Base-by-base conservation (phyloP, 257 asterid species). In the Coffea eugenioides region DNA sequence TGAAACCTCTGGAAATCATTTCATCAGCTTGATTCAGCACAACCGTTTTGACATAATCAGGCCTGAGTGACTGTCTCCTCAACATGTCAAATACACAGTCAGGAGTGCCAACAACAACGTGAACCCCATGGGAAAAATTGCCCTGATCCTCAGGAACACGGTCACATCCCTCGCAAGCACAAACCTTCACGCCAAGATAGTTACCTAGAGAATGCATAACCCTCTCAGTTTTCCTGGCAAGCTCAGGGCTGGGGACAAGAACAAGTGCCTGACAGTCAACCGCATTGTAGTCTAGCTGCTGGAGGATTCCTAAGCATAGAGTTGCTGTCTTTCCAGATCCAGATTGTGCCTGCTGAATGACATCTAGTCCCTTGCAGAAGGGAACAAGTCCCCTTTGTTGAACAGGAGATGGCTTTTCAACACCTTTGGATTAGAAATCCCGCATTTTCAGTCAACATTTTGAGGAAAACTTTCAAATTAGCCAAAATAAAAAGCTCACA, bases 381-480 rank as follows among this genome's bases (percentile, higher is more conserved):
- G 90, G 90, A 54, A 87, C 90, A 76, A 87, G 85, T 36, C 90
- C 90, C 72, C 90, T 85, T 78, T 87, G 87, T 68, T 85, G 89
- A 41, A 87, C 85, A 21, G 89, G 89, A 64, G 89, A 87, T 31
- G 90, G 90, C 84, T 85, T 87, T 82, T 87, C 90, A 80, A 85
- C 85, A 81, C 90, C 90, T 87, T 75, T 43, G 21, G 73, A 25
- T 43, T 18, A 15, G 18, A 25, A 59, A 62, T 62, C 36, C 18
- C 3, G 36, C 8, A 48, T 43, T 61, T 20, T 56, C 69, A 43
- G 51, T 76, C 61, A 76, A 25, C 14, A 75, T 6, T 49, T 75
- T 13, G 10, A 34, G 20, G 9, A 41, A 39, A 69, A 41, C 51
- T 18, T 5, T 18, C 3, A 41, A 7, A 69, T 6, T 5, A 20